A percentile compares a stretch with the other conserved stretches of the same genome.
These are phyloP conservation scores for Arthroderma uncinatum DNA, from an alignment of 2,329 filamentous ascomycete genomes.

Conservation along the genomic window DNA sequence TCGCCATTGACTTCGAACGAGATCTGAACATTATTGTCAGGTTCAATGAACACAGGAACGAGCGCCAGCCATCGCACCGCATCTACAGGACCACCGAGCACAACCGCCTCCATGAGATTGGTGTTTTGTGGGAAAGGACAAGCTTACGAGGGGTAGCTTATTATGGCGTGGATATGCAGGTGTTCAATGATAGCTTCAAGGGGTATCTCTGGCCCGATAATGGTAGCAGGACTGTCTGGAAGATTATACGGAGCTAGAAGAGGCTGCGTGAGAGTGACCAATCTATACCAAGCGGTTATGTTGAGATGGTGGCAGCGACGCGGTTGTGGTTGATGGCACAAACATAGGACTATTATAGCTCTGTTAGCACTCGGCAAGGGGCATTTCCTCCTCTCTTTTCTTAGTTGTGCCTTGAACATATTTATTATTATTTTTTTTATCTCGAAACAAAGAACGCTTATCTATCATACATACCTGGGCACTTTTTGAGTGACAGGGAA, in stretches of 20 bases:
- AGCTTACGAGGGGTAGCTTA: not conserved
- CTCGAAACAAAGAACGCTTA: not conserved
- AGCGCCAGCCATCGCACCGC: not conserved
- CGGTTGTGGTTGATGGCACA: no score
- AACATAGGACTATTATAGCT: no score
- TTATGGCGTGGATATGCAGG: not conserved
- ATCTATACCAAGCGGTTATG: no score
- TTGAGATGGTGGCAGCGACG: no score
- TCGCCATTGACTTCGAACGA: not conserved
- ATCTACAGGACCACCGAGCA: not conserved
- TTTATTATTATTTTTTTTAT: not conserved
- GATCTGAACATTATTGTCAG: not conserved
- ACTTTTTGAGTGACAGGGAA: not conserved
- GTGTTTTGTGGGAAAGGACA: not conserved
- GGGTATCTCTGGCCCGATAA: not conserved
- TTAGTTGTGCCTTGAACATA: not conserved
- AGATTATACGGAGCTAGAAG: not conserved
- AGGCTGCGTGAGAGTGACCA: no score
- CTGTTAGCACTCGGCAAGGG: no score
- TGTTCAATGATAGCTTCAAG: not conserved
- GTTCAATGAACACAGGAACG: not conserved
- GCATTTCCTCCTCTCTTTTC: not conserved
- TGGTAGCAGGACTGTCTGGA: not conserved
- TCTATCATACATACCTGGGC: not conserved
- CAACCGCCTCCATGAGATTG: not conserved